A percentile compares a stretch with the other conserved stretches of the same genome.
These are phyloP conservation scores for Citrus medica DNA, from an alignment of 345 rosid species.

Conservation along the genomic window DNA sequence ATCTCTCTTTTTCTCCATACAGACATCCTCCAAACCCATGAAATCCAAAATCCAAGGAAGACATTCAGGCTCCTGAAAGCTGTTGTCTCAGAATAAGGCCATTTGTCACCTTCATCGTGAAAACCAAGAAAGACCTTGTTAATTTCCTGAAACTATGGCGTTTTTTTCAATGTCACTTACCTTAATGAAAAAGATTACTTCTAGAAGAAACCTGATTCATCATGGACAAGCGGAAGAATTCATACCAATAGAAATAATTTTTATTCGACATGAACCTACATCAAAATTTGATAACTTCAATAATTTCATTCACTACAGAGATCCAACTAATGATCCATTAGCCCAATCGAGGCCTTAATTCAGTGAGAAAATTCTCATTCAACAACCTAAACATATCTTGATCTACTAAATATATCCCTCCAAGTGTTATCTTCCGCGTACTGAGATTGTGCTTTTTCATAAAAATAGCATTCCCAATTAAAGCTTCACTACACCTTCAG, in stretches of 20 bases:
- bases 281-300: not conserved
- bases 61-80: not conserved
- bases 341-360: not conserved
- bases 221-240: not conserved
- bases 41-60: not conserved
- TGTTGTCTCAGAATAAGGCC: not conserved
- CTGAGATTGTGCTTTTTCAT: not conserved
- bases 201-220: not conserved
- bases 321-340: not conserved
- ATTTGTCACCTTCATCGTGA: not conserved
- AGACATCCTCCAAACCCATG: not conserved
- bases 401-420: not conserved
- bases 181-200: not conserved
- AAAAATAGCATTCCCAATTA: not conserved
- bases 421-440: not conserved
- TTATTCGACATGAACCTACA: not conserved
- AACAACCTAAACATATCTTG: not conserved
- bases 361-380: not conserved
- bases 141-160: not conserved
- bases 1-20: not conserved
- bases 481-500: not conserved
- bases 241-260: not conserved
- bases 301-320: not conserved
- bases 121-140: not conserved
- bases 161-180: not conserved